Evolutionary conservation across 2,329 filamentous ascomycete species (phyloP).

Genomic region (Fusarium aywerte): DNA sequence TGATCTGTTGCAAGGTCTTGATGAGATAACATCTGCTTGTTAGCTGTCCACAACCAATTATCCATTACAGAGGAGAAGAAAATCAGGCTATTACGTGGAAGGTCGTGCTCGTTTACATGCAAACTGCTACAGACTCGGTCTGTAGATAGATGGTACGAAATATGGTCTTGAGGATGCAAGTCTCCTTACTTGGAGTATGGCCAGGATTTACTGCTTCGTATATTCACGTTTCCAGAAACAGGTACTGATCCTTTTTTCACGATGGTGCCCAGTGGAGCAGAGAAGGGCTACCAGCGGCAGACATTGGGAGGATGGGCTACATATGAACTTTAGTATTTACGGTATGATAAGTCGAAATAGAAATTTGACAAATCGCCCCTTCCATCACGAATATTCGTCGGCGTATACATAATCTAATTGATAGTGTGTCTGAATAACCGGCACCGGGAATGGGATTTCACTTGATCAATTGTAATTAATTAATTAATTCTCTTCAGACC

Average conservation of each 20-base stretch:
- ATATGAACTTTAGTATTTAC: constrained; percentile 8
- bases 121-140: not conserved
- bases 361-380: constrained; percentile 23
- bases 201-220: not conserved
- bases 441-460: not conserved
- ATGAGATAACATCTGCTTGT: not conserved
- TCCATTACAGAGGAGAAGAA: not conserved
- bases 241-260: not conserved
- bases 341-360: constrained; percentile 14
- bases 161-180: not conserved
- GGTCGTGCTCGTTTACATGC: not conserved
- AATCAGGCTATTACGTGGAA: not conserved
- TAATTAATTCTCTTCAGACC: not conserved
- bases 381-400: not conserved
- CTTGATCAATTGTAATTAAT: not conserved
- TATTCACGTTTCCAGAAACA: not conserved
- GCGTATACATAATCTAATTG: not conserved
- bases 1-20: not conserved
- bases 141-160: not conserved
- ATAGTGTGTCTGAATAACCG: not conserved
- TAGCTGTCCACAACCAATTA: not conserved
- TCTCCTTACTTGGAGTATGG: not conserved
- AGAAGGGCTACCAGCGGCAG: not conserved
- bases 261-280: not conserved
- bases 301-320: not conserved